Evolutionary conservation across 2,329 filamentous ascomycete genomes (phyloP), one percentile per base, ranked within the genome.

Genomic region (Paraphaeosphaeria minitans): DNA sequence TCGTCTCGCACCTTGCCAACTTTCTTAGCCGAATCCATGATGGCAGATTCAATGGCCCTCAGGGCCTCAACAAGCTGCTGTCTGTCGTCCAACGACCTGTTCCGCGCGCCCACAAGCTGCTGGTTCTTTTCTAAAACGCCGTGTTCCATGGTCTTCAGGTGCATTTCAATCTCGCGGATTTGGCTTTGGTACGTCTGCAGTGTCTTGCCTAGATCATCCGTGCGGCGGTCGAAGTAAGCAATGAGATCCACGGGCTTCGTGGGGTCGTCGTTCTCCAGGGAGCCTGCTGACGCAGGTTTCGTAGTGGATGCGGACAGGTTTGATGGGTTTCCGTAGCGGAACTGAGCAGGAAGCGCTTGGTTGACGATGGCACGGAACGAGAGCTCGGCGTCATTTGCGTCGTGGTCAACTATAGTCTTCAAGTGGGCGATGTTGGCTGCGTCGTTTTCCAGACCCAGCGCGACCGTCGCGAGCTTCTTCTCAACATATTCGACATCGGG

Each of bases 291-390:
- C 22, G 69, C 62, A 19, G 70, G 55, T 49, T 72, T 72, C 33
- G 70, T 50, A 47, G 67, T 70, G 1, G 73, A 73, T 8, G 73
- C 60, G 24, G 65, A 70, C 12, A 75, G 67, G 58, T 74, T 72
- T 29, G 70, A 74, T 47, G 83, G 82, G 58, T 76, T 72, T 45
- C 71, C 74, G 57, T 85, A 84, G 66, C 88, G 86, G 71, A 86
- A 89, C 64, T 87, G 83, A 50, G 81, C 68, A 1, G 91, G 91
- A 16, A 93, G 81, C 66, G 89, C 88, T 55, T 93, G 81, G 69
- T 91, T 91, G 68, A 92, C 88, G 33, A 91, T 86, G 22, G 89
- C 88, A 57, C 88, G 86, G 80, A 92, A 91, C 60, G 86, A 86
- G 55, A 92, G 83, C 64, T 88, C 85, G 9, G 89, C 89, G 65